These are phyloP conservation scores for Raddia distichophylla DNA, from an alignment of 176 grass and related monocot genomes.

Conservation along the genomic window DNA sequence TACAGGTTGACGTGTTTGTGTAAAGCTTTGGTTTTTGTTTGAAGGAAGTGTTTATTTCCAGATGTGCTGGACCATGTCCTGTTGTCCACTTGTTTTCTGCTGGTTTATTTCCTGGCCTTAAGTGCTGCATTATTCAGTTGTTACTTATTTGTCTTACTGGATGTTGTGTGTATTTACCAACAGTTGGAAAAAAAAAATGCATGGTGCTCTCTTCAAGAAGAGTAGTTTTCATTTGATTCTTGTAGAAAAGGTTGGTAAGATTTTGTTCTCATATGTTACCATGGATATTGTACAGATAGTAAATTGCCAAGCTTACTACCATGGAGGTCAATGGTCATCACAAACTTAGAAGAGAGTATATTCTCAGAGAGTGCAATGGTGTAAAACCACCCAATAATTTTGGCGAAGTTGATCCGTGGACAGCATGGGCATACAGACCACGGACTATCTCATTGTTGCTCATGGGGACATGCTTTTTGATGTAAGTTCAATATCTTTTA, in stretches of 20 bases:
- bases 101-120: not conserved
- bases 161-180: slow-evolving; percentile 17
- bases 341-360: slow-evolving; percentile 52
- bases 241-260: slow-evolving; percentile 7
- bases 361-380: slow-evolving; percentile 48
- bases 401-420: slow-evolving; percentile 90
- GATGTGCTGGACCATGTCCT: slow-evolving; percentile 39
- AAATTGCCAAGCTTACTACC: slow-evolving; percentile 25
- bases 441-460: slow-evolving; percentile 84
- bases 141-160: slow-evolving; percentile 11
- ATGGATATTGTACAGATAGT: slow-evolving; percentile 38
- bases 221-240: not conserved
- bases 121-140: slow-evolving; percentile 23
- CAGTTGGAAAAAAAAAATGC: not conserved
- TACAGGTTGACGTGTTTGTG: not conserved
- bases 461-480: slow-evolving; percentile 83
- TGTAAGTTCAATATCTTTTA: slow-evolving; percentile 55
- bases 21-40: slow-evolving; percentile 7
- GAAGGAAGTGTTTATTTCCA: slow-evolving; percentile 13
- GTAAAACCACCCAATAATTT: slow-evolving; percentile 56
- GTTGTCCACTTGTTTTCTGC: slow-evolving; percentile 18
- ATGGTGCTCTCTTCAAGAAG: not conserved
- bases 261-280: slow-evolving; percentile 34
- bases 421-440: slow-evolving; percentile 92
- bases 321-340: slow-evolving; percentile 65